A percentile compares a stretch with the other conserved stretches of the same genome.
Conservation (phyloP, 208 protist species). For the Crithidia brevicula region DNA sequence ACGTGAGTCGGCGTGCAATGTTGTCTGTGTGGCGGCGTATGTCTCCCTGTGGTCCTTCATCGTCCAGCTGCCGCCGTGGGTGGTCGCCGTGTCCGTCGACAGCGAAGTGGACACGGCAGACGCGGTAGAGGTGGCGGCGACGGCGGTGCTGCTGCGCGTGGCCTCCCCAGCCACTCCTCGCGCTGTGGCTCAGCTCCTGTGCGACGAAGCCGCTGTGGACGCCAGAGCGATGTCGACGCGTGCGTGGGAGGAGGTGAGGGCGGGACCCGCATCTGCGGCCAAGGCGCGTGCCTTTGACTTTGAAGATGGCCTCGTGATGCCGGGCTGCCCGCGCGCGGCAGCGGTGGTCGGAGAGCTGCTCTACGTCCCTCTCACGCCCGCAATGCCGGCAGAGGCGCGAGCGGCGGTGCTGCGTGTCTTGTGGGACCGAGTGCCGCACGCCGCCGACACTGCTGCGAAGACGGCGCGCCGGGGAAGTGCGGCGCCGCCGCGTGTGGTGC, state of each 20-base stretch:
- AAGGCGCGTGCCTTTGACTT: neutral
- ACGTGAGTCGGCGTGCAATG: neutral
- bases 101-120: conserved; percentile 3
- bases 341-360: conserved; percentile 36
- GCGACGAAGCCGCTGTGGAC: conserved; percentile 24
- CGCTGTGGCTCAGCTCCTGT: conserved; percentile 21
- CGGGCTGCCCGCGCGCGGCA: conserved; percentile 37
- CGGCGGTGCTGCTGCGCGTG: conserved; percentile 31
- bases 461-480: neutral
- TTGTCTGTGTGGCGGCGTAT: conserved; percentile 10
- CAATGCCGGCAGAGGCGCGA: conserved; percentile 19
- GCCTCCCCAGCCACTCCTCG: conserved; percentile 18
- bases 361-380: conserved; percentile 42
- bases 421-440: conserved; percentile 30
- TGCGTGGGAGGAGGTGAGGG: conserved; percentile 6
- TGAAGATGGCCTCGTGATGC: conserved; percentile 41
- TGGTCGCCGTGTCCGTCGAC: conserved; percentile 22
- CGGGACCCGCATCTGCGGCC: neutral
- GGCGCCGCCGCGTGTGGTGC: conserved; percentile 1
- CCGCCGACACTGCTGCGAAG: neutral
- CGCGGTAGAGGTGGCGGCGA: conserved; percentile 24
- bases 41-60: conserved; percentile 38
- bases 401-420: conserved; percentile 26
- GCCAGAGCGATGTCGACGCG: conserved; percentile 18
- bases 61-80: conserved; percentile 31